Percentiles rank a stretch among this genome's conserved stretches.
Evolutionary conservation across 2,329 filamentous ascomycete genomes (phyloP).

Genomic region (Phaeophleospora eucalypticola): DNA sequence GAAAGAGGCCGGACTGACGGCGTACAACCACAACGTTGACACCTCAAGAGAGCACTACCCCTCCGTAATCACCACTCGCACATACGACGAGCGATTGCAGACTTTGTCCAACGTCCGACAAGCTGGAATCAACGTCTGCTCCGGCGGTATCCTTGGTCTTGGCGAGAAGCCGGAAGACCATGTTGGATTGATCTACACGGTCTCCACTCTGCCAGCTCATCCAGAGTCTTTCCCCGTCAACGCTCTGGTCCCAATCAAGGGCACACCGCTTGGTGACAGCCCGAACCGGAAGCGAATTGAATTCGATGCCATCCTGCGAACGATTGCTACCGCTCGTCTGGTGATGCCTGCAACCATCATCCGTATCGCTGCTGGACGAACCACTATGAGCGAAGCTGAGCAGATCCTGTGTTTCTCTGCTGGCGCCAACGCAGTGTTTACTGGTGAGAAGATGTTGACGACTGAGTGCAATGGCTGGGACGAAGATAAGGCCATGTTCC

Average conservation of each 20-base stretch:
- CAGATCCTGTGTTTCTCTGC: slow-evolving; percentile 87
- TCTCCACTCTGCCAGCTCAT: slow-evolving; percentile 73
- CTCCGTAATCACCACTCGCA: slow-evolving; percentile 76
- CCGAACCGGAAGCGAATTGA: slow-evolving; percentile 56
- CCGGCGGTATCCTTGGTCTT: slow-evolving; percentile 80
- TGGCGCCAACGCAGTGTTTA: slow-evolving; percentile 91
- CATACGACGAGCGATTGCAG: slow-evolving; percentile 79
- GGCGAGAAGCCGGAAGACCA: slow-evolving; percentile 77
- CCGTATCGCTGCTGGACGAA: slow-evolving; percentile 77
- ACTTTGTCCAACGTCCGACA: slow-evolving; percentile 77
- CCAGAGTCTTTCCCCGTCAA: slow-evolving; percentile 92
- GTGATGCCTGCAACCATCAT: slow-evolving; percentile 84
- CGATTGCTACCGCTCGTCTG: slow-evolving; percentile 76
- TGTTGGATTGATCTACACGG: slow-evolving; percentile 76
- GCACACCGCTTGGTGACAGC: slow-evolving; percentile 73
- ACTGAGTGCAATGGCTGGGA: slow-evolving; percentile 90
- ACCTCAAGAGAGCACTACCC: slow-evolving; percentile 88
- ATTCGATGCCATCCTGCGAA: slow-evolving; percentile 75
- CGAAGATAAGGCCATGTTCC: slow-evolving; percentile 79
- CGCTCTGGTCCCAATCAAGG: slow-evolving; percentile 83
- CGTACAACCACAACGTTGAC: slow-evolving; percentile 93
- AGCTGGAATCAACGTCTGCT: slow-evolving; percentile 86
- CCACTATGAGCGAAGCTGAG: slow-evolving; percentile 81
- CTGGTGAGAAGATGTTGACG: slow-evolving; percentile 92
- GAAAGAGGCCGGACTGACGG: slow-evolving; percentile 77